Conservation (phyloP, 768 basidiomycete species). For the Gymnopilus dilepis region DNA sequence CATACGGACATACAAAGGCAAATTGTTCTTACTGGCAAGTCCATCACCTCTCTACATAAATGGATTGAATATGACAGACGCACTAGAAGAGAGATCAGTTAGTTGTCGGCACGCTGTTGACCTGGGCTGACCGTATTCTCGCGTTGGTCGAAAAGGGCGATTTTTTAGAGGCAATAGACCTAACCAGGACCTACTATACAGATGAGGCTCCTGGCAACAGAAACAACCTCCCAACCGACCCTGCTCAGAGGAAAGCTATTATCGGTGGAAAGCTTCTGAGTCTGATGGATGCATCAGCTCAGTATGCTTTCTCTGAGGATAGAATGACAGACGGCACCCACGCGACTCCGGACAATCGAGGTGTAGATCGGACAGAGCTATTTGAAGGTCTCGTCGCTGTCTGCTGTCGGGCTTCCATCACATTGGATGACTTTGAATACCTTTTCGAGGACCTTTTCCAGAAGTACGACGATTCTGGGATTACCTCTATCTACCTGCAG, state of each 20-base stretch:
- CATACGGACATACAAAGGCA: slow-evolving; percentile 84
- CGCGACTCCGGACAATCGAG: slow-evolving; percentile 77
- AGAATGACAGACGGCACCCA: slow-evolving; percentile 92
- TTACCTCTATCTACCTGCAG: slow-evolving; percentile 80
- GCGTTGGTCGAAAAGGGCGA: slow-evolving; percentile 83
- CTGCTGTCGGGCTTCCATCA: slow-evolving; percentile 79
- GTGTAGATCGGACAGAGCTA: slow-evolving; percentile 88
- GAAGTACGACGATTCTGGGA: slow-evolving; percentile 83
- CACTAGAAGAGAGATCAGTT: slow-evolving; percentile 66
- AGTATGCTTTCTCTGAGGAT: slow-evolving; percentile 94
- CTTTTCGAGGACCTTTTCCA: slow-evolving; percentile 95
- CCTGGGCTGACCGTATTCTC: slow-evolving; percentile 95
- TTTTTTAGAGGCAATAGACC: slow-evolving; percentile 88
- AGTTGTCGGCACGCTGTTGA: slow-evolving; percentile 83
- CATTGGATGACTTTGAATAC: slow-evolving; percentile 82
- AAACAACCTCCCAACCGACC: slow-evolving; percentile 81
- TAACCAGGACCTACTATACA: slow-evolving; percentile 81
- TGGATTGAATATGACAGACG: slow-evolving; percentile 12
- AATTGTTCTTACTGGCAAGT: slow-evolving; percentile 87
- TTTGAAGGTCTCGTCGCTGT: slow-evolving; percentile 88
- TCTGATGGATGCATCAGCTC: slow-evolving; percentile 86
- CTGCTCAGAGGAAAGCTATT: slow-evolving; percentile 57
- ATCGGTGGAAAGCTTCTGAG: slow-evolving; percentile 80
- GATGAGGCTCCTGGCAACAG: slow-evolving; percentile 84
- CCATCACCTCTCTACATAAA: background rate